Evolutionary conservation across 768 basidiomycete genomes (phyloP).

Genomic region (Auricularia auricula-judae): DNA sequence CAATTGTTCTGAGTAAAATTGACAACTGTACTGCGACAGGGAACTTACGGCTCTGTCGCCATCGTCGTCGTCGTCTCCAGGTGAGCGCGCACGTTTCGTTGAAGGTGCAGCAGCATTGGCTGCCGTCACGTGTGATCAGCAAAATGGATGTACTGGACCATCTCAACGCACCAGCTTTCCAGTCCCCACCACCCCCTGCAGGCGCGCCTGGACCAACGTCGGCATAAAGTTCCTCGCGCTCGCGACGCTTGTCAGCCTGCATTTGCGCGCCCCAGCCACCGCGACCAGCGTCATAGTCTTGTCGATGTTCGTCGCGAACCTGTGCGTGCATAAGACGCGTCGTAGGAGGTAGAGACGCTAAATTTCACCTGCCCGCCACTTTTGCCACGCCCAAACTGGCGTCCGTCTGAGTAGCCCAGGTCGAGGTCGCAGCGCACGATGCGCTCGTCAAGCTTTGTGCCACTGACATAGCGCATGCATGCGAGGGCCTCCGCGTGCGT

Average conservation of each 20-base stretch:
- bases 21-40: background rate
- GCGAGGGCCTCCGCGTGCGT: constrained; percentile 89
- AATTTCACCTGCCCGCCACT: constrained; percentile 76
- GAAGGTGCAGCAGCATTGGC: background rate
- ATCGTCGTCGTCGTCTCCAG: constrained; percentile 17
- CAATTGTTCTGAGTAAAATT: too few relatives aligned
- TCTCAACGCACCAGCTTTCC: constrained; percentile 37
- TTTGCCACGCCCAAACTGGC: constrained; percentile 95
- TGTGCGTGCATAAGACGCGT: constrained; percentile 12
- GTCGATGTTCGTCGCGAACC: constrained; percentile 89
- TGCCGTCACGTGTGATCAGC: background rate
- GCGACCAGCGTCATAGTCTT: constrained; percentile 93
- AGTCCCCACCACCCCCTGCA: constrained; percentile 76
- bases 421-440: constrained; percentile 98
- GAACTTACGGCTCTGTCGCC: constrained; percentile 11
- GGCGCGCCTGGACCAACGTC: constrained; percentile 73
- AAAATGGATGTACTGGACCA: too few relatives aligned
- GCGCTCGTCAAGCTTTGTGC: constrained; percentile 97
- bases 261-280: constrained; percentile 92
- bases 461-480: constrained; percentile 86
- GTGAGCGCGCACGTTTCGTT: background rate
- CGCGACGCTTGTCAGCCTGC: constrained; percentile 65
- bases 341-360: background rate
- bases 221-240: constrained; percentile 78
- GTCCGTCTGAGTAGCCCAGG: constrained; percentile 89